Conservation (phyloP, 768 basidiomycete species). For the Termitomyces sp. region DNA sequence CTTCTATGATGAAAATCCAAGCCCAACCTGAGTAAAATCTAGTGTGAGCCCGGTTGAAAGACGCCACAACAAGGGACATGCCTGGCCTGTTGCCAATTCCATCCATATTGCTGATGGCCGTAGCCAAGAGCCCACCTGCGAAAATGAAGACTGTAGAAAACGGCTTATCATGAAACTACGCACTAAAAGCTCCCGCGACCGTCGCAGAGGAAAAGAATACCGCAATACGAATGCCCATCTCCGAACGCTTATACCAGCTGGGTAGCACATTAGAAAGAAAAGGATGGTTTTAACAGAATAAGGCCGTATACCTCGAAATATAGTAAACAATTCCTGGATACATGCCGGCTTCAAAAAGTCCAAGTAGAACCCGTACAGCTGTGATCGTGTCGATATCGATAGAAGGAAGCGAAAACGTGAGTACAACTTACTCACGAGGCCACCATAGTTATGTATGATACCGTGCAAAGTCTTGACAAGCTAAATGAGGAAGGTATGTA, state of each 20-base stretch:
- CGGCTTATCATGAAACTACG: slow-evolving; percentile 11
- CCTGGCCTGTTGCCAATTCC: slow-evolving; percentile 61
- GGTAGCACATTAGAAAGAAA: not conserved
- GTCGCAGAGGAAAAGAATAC: slow-evolving; percentile 82
- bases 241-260: slow-evolving; percentile 80
- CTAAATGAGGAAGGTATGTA: not conserved
- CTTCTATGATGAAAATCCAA: slow-evolving; percentile 77
- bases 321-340: slow-evolving; percentile 62
- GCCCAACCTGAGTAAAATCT: slow-evolving; percentile 42
- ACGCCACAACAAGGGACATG: slow-evolving; percentile 41
- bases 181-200: slow-evolving; percentile 73
- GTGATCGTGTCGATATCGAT: not conserved
- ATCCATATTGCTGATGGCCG: slow-evolving; percentile 68
- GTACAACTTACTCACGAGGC: slow-evolving; percentile 48
- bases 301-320: slow-evolving; percentile 47
- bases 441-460: slow-evolving; percentile 55
- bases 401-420: not conserved
- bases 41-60: not conserved
- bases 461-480: slow-evolving; percentile 57
- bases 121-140: slow-evolving; percentile 60
- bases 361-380: slow-evolving; percentile 65
- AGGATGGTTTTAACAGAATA: not conserved
- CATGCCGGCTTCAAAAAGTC: slow-evolving; percentile 56
- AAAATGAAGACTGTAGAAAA: not conserved
- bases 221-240: slow-evolving; percentile 69